phyloP scores from a whole-genome alignment of 2,329 filamentous ascomycete species.

The Scedosporium apiospermum region DNA sequence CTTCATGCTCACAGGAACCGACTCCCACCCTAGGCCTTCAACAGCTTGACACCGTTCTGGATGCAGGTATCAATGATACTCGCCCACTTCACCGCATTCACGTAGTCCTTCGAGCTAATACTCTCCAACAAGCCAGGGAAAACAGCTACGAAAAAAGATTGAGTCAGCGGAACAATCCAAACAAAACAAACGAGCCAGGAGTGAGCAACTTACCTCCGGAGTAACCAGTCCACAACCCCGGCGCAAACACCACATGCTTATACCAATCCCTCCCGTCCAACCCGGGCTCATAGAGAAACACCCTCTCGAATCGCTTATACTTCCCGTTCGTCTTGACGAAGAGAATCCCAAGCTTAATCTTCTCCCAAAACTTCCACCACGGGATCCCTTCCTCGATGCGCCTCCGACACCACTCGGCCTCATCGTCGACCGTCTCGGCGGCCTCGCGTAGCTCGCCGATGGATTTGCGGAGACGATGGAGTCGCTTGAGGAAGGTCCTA shows the following conservation, averaged over 20 bases:
- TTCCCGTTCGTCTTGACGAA: conserved; percentile 64
- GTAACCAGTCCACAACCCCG: conserved; percentile 86
- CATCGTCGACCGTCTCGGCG: conserved; percentile 35
- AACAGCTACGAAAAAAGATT: conserved; percentile 32
- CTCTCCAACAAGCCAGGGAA: conserved; percentile 55
- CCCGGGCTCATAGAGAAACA: conserved; percentile 67
- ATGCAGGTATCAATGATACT: conserved; percentile 47
- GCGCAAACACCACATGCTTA: conserved; percentile 91
- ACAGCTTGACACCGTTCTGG: conserved; percentile 31
- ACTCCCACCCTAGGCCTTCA: conserved; percentile 11
- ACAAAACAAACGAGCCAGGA: no score
- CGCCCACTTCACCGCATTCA: conserved; percentile 49
- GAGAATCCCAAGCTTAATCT: conserved; percentile 51
- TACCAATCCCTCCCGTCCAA: conserved; percentile 79
- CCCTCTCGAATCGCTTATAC: conserved; percentile 76
- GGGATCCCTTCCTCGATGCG: conserved; percentile 47
- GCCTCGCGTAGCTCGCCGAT: conserved; percentile 27
- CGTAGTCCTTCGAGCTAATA: conserved; percentile 49
- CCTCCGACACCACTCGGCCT: conserved; percentile 29
- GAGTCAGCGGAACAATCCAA: conserved; percentile 11
- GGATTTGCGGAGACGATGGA: conserved; percentile 27
- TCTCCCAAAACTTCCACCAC: conserved; percentile 71
- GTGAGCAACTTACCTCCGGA: conserved; percentile 62
- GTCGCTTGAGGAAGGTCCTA: conserved; percentile 27
- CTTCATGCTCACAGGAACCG: neutral